Base-by-base conservation (phyloP, 1,284 basidiomycete species). In the Cutaneotrichosporon cutaneum region DNA sequence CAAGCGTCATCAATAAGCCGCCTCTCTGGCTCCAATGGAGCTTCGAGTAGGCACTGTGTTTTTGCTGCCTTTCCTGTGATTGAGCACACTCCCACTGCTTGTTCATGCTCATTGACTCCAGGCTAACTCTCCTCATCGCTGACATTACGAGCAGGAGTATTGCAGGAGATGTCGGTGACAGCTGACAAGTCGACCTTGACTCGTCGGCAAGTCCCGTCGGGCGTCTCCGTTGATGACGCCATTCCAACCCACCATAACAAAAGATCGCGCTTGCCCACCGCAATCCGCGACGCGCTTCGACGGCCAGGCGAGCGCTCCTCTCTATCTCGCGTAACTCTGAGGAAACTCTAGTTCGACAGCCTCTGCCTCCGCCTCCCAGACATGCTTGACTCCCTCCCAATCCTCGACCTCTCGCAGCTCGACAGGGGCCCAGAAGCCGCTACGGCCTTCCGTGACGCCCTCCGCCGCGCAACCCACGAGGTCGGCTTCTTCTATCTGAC, bases 401-500 rank as follows among this genome's bases (percentile, higher is more conserved):
- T 66, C 21, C 61, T 66, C 8, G 61, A 66, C 56, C 59, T 66
- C 16, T 51, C 56, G 5, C 30, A 50, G 9, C 59, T 66, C 27
- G 58, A 62, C 42, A 21, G 10, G 1, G 52, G 54, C 0, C 26
- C 52, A 1, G 61, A 33, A 5, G 32, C 61, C 4, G 61, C 64
- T 2, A 50, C 61, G 3, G 11, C 32, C 8, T 66, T 66, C 53
- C 64, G 64, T 18, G 56, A 47, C n/a, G 56, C 36, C 7, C 54
- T 66, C 35, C 50, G 56, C 9, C 21, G 27, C 0, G 64, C 64
- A 13, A 63, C 64, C 0, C 64, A 63, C 45, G 59, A 63, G 10
- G 27, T 63, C 13, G 72, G 72, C 32, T 74, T 74, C 70, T 72
- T 74, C 68, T 72, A 74, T 59, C 68, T 72, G 3, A 68, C 64